Conservation (phyloP, 352 stramenopile genomes). For the Hyaloperonospora brassicae region DNA sequence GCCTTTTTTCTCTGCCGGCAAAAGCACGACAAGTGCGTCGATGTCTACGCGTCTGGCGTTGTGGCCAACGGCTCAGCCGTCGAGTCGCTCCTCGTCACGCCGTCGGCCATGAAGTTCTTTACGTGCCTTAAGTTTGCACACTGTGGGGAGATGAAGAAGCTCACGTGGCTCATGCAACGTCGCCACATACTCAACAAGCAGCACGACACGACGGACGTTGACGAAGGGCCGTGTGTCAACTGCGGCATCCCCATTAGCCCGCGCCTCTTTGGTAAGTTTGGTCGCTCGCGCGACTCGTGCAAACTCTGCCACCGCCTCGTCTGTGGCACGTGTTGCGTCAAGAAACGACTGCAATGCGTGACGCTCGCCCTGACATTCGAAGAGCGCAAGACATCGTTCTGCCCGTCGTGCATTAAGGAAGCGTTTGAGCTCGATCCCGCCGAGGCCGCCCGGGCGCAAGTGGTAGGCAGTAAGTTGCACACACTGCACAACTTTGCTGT, state of each 20-base stretch:
- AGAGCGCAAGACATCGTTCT: constrained; percentile 31
- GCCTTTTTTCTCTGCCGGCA: constrained; percentile 34
- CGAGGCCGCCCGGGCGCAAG: constrained; percentile 25
- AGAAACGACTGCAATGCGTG: constrained; percentile 31
- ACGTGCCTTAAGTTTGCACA: constrained; percentile 25
- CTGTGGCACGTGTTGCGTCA: constrained; percentile 28
- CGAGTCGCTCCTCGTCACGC: constrained; percentile 22
- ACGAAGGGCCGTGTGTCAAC: constrained; percentile 25
- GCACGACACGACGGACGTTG: constrained; percentile 11
- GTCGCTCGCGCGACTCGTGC: constrained; percentile 26
- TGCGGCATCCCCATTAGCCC: constrained; percentile 27
- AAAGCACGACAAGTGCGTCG: constrained; percentile 21
- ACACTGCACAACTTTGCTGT: constrained; percentile 9
- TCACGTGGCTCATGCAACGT: constrained; percentile 34
- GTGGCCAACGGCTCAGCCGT: constrained; percentile 21
- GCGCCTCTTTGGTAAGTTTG: constrained; percentile 28
- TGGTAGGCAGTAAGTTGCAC: constrained; percentile 19
- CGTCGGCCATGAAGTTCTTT: constrained; percentile 29
- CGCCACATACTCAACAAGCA: constrained; percentile 22
- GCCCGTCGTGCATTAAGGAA: constrained; percentile 29
- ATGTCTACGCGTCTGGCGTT: constrained; percentile 25
- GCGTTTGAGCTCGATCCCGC: constrained; percentile 26
- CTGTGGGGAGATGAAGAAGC: constrained; percentile 36
- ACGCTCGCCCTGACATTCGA: constrained; percentile 32
- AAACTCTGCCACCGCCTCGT: constrained; percentile 30